phyloP scores from a whole-genome alignment of 164 flowering plant genomes.

The Dillenia turbinata region DNA sequence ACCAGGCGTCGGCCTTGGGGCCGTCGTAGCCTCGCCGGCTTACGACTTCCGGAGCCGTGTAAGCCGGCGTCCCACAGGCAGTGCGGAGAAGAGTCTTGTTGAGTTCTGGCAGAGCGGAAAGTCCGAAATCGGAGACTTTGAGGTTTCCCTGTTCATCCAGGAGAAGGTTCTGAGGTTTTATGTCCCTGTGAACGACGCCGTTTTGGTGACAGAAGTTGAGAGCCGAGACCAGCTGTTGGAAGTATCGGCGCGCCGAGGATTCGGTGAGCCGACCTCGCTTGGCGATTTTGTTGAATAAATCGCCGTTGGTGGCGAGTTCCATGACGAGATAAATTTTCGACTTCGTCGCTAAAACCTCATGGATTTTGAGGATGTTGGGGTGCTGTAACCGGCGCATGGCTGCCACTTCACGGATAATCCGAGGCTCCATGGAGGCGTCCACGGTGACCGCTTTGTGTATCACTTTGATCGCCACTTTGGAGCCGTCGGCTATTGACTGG shows the following conservation, averaged over 20 bases:
- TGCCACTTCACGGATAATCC: conserved; percentile 46
- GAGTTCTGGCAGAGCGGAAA: conserved; percentile 54
- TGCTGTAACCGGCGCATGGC: conserved; percentile 64
- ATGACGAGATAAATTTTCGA: conserved; percentile 67
- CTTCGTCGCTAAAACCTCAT: conserved; percentile 77
- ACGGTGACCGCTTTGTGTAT: conserved; percentile 41
- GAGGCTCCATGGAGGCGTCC: conserved; percentile 40
- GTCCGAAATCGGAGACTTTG: conserved; percentile 75
- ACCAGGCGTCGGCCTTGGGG: conserved; percentile 74
- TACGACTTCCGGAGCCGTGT: conserved; percentile 68
- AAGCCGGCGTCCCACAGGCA: conserved; percentile 82
- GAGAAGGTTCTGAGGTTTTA: conserved; percentile 75
- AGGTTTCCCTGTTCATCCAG: conserved; percentile 48
- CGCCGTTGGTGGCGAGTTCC: conserved; percentile 73
- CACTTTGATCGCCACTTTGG: conserved; percentile 50
- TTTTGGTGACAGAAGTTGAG: conserved; percentile 56
- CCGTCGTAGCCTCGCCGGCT: conserved; percentile 54
- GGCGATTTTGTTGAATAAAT: conserved; percentile 41
- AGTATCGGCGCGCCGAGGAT: conserved; percentile 40
- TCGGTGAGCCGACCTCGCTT: conserved; percentile 43
- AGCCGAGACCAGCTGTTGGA: conserved; percentile 66
- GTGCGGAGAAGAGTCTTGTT: conserved; percentile 46
- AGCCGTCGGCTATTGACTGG: conserved; percentile 23
- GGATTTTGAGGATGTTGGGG: conserved; percentile 58
- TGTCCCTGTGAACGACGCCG: conserved; percentile 73